Evolutionary conservation across 306 rosid genomes (phyloP).

Genomic region (Quercus parvula): DNA sequence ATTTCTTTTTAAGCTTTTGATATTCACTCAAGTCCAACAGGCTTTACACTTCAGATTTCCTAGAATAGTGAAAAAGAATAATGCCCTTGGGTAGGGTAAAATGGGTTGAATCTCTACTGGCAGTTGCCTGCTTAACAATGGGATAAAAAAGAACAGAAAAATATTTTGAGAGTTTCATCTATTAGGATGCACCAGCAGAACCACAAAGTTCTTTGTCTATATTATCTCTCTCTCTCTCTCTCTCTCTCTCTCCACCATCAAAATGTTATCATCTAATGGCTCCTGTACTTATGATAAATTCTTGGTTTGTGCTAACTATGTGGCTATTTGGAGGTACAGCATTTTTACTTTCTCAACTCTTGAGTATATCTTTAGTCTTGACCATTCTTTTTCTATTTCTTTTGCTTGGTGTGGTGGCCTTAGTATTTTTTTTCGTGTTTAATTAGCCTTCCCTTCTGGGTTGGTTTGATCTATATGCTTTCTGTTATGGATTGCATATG

Average conservation of each 20-base stretch:
- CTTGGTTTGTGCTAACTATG: neutral
- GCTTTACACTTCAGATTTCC: neutral
- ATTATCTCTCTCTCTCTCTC: no score
- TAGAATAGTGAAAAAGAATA: neutral
- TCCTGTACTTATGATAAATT: neutral
- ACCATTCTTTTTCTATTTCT: neutral
- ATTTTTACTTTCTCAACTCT: neutral
- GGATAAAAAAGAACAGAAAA: neutral
- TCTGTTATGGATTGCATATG: neutral
- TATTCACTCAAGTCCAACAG: neutral
- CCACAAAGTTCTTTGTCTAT: neutral
- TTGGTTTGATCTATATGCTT: neutral
- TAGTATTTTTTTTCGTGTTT: neutral
- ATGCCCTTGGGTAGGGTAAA: neutral
- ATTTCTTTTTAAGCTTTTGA: conserved; percentile 17
- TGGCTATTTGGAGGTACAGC: neutral
- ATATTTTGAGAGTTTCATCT: neutral
- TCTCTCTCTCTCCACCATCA: neutral
- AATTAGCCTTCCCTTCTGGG: neutral
- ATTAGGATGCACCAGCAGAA: neutral
- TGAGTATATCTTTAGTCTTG: neutral
- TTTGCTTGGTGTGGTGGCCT: neutral
- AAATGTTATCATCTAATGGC: neutral
- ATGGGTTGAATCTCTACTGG: neutral
- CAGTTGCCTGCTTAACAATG: neutral